phyloP scores from a whole-genome alignment of 2,329 filamentous ascomycete genomes.

The Fusarium hostae region DNA sequence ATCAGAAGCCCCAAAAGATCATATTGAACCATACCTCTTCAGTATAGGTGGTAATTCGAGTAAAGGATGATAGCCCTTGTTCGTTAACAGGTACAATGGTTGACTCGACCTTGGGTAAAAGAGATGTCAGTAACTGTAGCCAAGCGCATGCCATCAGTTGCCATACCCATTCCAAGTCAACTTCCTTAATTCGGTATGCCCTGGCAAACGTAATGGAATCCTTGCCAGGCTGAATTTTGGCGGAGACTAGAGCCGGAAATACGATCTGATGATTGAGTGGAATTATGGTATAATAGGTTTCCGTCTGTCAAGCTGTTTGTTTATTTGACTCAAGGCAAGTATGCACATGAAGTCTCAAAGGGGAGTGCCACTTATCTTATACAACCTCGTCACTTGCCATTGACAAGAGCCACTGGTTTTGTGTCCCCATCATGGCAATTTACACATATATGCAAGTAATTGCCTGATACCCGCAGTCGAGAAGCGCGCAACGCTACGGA shows the following conservation, averaged over 20 bases:
- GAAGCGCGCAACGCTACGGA: slow-evolving; percentile 26
- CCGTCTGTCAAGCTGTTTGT: not conserved
- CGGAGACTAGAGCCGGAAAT: not conserved
- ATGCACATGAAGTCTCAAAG: not conserved
- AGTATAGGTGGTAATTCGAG: not conserved
- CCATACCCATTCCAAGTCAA: slow-evolving; percentile 33
- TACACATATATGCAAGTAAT: slow-evolving; percentile 18
- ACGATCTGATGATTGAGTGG: not conserved
- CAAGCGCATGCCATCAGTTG: slow-evolving; percentile 30
- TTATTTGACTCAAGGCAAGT: not conserved
- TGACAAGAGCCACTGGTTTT: slow-evolving; percentile 16
- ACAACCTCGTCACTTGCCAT: slow-evolving; percentile 17
- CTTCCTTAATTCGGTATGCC: slow-evolving; percentile 23
- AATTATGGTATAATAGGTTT: not conserved
- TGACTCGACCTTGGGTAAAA: slow-evolving; percentile 15
- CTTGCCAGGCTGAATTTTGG: slow-evolving; percentile 1
- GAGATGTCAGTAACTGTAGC: slow-evolving; percentile 28
- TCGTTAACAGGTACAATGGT: slow-evolving; percentile 10
- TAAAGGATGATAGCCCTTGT: not conserved
- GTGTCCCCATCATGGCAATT: slow-evolving; percentile 30
- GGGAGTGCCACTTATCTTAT: slow-evolving; percentile 42
- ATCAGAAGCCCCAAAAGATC: not conserved
- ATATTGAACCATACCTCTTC: slow-evolving; percentile 10
- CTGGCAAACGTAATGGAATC: slow-evolving; percentile 23
- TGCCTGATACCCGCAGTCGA: slow-evolving; percentile 25